Percentiles rank a stretch among this genome's conserved stretches.
phyloP scores from a whole-genome alignment of 1,284 basidiomycete genomes.

The Ceratobasidium sp. region DNA sequence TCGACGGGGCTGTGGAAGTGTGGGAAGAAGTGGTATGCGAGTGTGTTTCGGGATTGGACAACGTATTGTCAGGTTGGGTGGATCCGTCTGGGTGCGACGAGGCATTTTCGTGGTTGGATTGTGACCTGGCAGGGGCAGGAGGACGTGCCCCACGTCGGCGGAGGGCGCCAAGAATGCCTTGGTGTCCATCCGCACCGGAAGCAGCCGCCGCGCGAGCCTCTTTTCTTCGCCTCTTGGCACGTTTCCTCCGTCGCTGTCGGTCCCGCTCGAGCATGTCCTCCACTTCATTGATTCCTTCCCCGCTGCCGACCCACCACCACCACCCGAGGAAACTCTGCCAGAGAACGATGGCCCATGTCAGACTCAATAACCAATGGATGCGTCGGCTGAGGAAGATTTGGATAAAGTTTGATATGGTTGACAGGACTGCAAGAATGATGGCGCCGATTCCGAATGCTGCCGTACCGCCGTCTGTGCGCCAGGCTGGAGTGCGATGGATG shows the following conservation, averaged over 20 bases:
- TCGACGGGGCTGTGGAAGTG: conserved; percentile 31
- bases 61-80: conserved; percentile 29
- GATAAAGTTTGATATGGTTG: conserved; percentile 83
- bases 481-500: conserved; percentile 89
- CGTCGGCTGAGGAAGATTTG: conserved; percentile 86
- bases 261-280: conserved; percentile 71
- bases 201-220: conserved; percentile 50
- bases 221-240: conserved; percentile 49
- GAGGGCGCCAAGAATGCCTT: not conserved
- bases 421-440: conserved; percentile 75
- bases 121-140: not conserved
- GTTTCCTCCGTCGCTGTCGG: conserved; percentile 56
- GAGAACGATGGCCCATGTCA: conserved; percentile 86
- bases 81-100: conserved; percentile 35
- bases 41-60: conserved; percentile 25
- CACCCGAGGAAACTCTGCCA: conserved; percentile 89
- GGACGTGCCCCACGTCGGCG: conserved; percentile 22
- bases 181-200: conserved; percentile 6
- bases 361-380: conserved; percentile 76
- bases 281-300: conserved; percentile 69
- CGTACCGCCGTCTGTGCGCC: conserved; percentile 95
- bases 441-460: conserved; percentile 90
- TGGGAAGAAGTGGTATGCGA: conserved; percentile 27
- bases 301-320: conserved; percentile 98
- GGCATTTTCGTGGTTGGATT: conserved; percentile 31